These are phyloP conservation scores for Arthrinium phaeospermum DNA, from an alignment of 2,329 filamentous ascomycete genomes.

Conservation along the genomic window DNA sequence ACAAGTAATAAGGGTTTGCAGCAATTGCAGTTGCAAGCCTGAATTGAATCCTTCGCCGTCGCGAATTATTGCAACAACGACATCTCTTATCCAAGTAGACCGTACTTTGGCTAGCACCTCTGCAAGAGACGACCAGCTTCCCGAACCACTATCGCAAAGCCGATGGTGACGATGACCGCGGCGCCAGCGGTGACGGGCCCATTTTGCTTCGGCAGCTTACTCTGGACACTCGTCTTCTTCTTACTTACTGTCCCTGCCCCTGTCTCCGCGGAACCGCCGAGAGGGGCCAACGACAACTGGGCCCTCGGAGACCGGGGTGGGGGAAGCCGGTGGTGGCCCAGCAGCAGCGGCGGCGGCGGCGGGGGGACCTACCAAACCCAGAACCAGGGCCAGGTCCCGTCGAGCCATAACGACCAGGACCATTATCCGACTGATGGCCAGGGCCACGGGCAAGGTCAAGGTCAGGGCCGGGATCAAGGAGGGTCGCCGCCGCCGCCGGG, in stretches of 20 bases:
- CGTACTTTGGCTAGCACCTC: background rate
- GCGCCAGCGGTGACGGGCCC: background rate
- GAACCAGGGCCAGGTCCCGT: background rate
- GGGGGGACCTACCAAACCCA: background rate
- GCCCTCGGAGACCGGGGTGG: background rate
- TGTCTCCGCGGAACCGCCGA: background rate
- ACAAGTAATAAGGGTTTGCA: no score
- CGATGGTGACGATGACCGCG: background rate
- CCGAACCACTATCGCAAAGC: background rate
- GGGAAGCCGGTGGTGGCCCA: background rate
- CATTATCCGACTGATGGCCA: no score
- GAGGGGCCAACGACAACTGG: background rate
- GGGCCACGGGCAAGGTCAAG: background rate
- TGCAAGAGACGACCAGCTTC: background rate
- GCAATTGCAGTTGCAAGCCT: no score
- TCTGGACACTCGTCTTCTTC: background rate
- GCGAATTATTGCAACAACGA: background rate
- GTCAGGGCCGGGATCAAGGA: background rate
- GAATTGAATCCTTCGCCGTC: background rate
- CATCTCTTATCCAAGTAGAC: background rate
- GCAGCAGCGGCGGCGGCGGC: background rate
- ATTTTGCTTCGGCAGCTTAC: background rate
- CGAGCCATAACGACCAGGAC: background rate
- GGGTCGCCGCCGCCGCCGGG: slow-evolving; percentile 28
- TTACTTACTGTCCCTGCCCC: background rate